A percentile compares a stretch with the other conserved stretches of the same genome.
These are phyloP conservation scores for Phytopythium montanum DNA, from an alignment of 352 stramenopile genomes.

Conservation along the genomic window DNA sequence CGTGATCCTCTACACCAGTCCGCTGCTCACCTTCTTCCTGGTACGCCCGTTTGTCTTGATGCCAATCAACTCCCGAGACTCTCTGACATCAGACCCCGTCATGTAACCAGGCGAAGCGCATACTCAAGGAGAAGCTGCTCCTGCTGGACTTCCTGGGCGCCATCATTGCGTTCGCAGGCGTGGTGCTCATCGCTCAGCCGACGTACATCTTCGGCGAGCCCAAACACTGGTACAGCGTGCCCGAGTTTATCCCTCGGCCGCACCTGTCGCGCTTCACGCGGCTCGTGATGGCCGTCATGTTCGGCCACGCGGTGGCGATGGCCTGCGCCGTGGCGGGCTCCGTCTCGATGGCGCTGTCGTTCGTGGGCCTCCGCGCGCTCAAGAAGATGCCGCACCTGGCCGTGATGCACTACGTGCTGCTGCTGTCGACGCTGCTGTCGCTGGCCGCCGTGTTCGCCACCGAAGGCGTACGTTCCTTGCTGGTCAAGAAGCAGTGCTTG, in stretches of 20 bases:
- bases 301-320: slow-evolving; percentile 26
- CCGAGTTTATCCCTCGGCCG: slow-evolving; percentile 16
- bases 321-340: slow-evolving; percentile 25
- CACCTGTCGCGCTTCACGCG: slow-evolving; percentile 2
- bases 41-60: slow-evolving; percentile 15
- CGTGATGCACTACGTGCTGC: slow-evolving; percentile 62
- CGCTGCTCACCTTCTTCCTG: slow-evolving; percentile 57
- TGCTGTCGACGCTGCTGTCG: slow-evolving; percentile 37
- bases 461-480: slow-evolving; percentile 16
- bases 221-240: slow-evolving; percentile 13
- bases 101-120: slow-evolving; percentile 25
- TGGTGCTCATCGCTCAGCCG: slow-evolving; percentile 41
- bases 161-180: slow-evolving; percentile 38
- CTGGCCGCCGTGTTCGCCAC: slow-evolving; percentile 21
- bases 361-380: slow-evolving; percentile 38
- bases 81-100: background rate
- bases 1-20: slow-evolving; percentile 61
- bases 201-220: slow-evolving; percentile 40
- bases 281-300: slow-evolving; percentile 21
- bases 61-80: background rate
- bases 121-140: slow-evolving; percentile 41
- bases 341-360: slow-evolving; percentile 30
- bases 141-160: slow-evolving; percentile 26
- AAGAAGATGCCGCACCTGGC: slow-evolving; percentile 47
- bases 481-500: no score